These are phyloP conservation scores for Eucalyptus cladocalyx DNA, from an alignment of 345 rosid genomes.

Conservation along the genomic window DNA sequence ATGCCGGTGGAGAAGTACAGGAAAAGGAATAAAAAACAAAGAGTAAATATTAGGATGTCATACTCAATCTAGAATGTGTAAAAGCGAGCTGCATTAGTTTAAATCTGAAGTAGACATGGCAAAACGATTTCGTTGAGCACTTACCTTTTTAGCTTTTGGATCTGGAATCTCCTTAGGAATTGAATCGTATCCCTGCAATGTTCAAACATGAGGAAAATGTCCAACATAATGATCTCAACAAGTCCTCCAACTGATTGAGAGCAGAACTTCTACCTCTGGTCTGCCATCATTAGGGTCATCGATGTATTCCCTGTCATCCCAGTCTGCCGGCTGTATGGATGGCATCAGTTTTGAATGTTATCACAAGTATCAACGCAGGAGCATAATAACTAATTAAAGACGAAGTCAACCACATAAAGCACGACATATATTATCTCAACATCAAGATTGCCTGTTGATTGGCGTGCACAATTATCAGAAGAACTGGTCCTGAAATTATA, in stretches of 20 bases:
- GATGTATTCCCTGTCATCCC: conserved; percentile 90
- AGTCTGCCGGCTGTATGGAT: conserved; percentile 63
- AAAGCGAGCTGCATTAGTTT: background rate
- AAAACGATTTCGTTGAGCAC: background rate
- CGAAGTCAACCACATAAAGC: background rate
- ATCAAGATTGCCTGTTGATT: background rate
- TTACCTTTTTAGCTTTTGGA: conserved; percentile 56
- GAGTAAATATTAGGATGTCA: background rate
- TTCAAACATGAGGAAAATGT: background rate
- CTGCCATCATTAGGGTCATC: conserved; percentile 73
- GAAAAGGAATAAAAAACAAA: background rate
- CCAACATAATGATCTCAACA: background rate
- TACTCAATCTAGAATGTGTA: background rate
- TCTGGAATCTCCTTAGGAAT: conserved; percentile 52
- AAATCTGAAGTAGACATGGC: background rate
- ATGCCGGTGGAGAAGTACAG: background rate
- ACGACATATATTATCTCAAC: background rate
- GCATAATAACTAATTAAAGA: background rate
- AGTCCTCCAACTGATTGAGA: background rate
- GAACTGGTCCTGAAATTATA: background rate
- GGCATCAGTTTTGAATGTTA: background rate
- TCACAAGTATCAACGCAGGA: background rate
- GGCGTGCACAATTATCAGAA: background rate
- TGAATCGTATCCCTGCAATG: conserved; percentile 45
- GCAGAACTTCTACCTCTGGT: conserved; percentile 47